Percentiles rank a stretch among this genome's conserved stretches.
These are phyloP conservation scores for Isabelozyma gotoi DNA, from an alignment of 805 yeast genomes.

Conservation along the genomic window DNA sequence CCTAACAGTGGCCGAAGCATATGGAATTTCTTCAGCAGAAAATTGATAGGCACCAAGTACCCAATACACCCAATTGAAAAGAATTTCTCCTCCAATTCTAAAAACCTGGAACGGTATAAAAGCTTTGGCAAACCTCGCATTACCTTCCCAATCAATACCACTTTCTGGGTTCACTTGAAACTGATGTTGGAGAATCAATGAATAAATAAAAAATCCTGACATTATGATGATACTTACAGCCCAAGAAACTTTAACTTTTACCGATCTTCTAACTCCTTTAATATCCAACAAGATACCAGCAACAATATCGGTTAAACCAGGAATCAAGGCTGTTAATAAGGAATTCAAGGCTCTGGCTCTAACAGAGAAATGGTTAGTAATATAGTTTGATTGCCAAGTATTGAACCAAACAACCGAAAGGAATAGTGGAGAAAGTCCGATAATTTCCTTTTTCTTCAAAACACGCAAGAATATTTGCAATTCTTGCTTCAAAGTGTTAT, in stretches of 20 bases:
- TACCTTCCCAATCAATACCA: too few relatives aligned
- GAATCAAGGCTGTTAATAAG: conserved; percentile 16
- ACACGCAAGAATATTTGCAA: too few relatives aligned
- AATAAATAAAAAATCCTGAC: conserved; percentile 12
- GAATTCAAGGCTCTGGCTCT: conserved; percentile 22
- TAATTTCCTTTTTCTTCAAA: conserved; percentile 12
- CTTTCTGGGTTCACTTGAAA: too few relatives aligned
- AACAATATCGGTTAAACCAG: conserved; percentile 13
- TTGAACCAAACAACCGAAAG: conserved; percentile 15
- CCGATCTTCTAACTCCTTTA: conserved; percentile 10
- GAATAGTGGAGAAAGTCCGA: conserved; percentile 15
- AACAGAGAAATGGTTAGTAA: conserved; percentile 20
- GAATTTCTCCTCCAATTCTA: too few relatives aligned
- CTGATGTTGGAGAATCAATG: too few relatives aligned
- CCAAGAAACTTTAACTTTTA: conserved; percentile 15
- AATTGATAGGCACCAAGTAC: too few relatives aligned
- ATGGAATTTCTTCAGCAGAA: too few relatives aligned
- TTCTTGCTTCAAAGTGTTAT: too few relatives aligned
- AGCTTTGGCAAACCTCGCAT: too few relatives aligned
- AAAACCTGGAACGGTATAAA: too few relatives aligned
- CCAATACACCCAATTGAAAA: too few relatives aligned
- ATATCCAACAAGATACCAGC: conserved; percentile 15
- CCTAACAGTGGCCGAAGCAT: too few relatives aligned
- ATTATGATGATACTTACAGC: conserved; percentile 3
- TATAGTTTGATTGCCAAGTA: conserved; percentile 17